Conservation (phyloP, 2,329 filamentous ascomycete genomes). For the Botrytis cinerea region DNA sequence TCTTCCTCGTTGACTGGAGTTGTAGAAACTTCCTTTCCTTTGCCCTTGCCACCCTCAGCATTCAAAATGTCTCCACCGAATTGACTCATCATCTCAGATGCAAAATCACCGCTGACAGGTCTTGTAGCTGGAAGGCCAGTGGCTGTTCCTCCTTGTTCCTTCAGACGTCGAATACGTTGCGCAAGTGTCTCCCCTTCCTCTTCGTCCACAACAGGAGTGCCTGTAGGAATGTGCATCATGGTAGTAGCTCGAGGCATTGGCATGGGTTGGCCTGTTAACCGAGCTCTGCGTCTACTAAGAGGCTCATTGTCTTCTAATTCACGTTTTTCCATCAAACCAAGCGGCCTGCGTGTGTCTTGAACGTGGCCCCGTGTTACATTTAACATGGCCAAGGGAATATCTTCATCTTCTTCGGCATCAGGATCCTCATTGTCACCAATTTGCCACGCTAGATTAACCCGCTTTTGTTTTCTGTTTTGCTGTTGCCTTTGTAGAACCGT, state of each 20-base stretch:
- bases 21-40: constrained; percentile 40
- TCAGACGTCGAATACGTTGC: constrained; percentile 65
- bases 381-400: constrained; percentile 84
- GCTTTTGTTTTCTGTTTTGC: constrained; percentile 70
- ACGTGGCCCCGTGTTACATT: constrained; percentile 54
- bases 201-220: constrained; percentile 40
- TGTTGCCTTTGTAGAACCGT: constrained; percentile 84
- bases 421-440: constrained; percentile 54
- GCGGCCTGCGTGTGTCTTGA: constrained; percentile 61
- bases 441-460: constrained; percentile 90
- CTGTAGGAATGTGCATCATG: constrained; percentile 34
- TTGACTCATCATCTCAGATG: constrained; percentile 66
- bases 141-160: constrained; percentile 49
- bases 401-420: constrained; percentile 67
- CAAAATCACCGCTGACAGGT: constrained; percentile 66
- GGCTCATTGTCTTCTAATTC: constrained; percentile 93
- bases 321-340: constrained; percentile 77
- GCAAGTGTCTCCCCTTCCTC: constrained; percentile 66
- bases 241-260: constrained; percentile 34
- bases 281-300: constrained; percentile 39
- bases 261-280: constrained; percentile 36
- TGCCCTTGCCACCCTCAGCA: constrained; percentile 38
- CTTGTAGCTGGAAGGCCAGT: constrained; percentile 40
- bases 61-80: constrained; percentile 52
- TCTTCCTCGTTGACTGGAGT: constrained; percentile 57